phyloP scores from a whole-genome alignment of 331 rosid genomes.

The Cucumis variabilis region DNA sequence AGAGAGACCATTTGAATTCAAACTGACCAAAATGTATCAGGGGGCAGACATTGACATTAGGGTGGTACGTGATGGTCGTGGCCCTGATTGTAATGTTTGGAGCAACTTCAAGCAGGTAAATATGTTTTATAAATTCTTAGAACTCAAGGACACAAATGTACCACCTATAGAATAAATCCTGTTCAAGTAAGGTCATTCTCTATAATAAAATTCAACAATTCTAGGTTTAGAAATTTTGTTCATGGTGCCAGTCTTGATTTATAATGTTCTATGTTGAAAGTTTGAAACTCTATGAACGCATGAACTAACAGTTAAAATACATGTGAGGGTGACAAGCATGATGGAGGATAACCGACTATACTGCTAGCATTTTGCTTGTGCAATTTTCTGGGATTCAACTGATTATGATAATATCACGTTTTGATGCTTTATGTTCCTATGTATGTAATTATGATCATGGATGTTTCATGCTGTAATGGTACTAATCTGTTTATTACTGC shows the following conservation, averaged over 20 bases:
- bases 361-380: not conserved
- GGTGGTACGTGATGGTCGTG: slow-evolving; percentile 97
- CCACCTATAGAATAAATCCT: no score
- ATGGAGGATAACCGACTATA: not conserved
- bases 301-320: not conserved
- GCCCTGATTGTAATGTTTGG: slow-evolving; percentile 96
- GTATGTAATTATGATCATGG: not conserved
- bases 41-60: slow-evolving; percentile 99
- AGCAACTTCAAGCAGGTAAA: slow-evolving; percentile 97
- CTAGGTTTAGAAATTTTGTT: slow-evolving; percentile 20
- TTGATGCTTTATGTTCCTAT: not conserved
- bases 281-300: not conserved
- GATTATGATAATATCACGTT: not conserved
- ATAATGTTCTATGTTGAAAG: not conserved
- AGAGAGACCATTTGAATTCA: slow-evolving; percentile 22
- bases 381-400: not conserved
- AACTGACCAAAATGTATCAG: slow-evolving; percentile 57
- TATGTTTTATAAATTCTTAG: slow-evolving; percentile 20
- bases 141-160: no score
- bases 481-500: slow-evolving; percentile 23
- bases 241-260: not conserved
- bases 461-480: not conserved
- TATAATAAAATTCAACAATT: not conserved
- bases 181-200: no score
- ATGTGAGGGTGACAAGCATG: not conserved